phyloP scores from a whole-genome alignment of 2,329 filamentous ascomycete genomes.

The Lasiodiplodia hormozganensis region DNA sequence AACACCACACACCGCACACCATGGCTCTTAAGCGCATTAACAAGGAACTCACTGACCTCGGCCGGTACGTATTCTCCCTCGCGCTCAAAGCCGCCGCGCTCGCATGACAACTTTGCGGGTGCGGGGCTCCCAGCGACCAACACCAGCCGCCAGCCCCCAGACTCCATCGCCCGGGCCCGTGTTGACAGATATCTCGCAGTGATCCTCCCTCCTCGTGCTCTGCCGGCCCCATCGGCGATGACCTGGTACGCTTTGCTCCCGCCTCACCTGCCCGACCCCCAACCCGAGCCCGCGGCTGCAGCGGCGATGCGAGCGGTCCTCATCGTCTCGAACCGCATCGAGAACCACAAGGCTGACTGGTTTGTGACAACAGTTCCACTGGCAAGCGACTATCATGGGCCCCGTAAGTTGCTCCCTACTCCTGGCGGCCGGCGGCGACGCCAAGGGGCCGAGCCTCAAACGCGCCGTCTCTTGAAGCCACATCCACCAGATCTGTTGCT shows the following conservation, averaged over 20 bases:
- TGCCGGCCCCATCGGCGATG: slow-evolving; percentile 94
- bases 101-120: slow-evolving; percentile 45
- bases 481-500: slow-evolving; percentile 34
- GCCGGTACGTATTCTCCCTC: slow-evolving; percentile 66
- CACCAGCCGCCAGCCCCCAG: slow-evolving; percentile 25
- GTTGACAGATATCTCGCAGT: slow-evolving; percentile 61
- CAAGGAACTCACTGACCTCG: slow-evolving; percentile 90
- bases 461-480: slow-evolving; percentile 21
- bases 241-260: slow-evolving; percentile 76
- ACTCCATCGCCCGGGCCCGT: slow-evolving; percentile 27
- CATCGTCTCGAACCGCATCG: slow-evolving; percentile 7
- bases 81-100: slow-evolving; percentile 37
- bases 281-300: slow-evolving; percentile 39
- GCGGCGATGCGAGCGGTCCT: slow-evolving; percentile 34
- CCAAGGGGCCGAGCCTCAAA: slow-evolving; percentile 22
- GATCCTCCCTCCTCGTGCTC: slow-evolving; percentile 99
- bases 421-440: slow-evolving; percentile 29
- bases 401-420: slow-evolving; percentile 72
- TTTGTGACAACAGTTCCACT: slow-evolving; percentile 79
- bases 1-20: slow-evolving; percentile 37
- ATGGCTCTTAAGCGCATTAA: slow-evolving; percentile 96
- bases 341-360: slow-evolving; percentile 13
- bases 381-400: slow-evolving; percentile 99
- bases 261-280: slow-evolving; percentile 26
- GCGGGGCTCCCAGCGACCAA: slow-evolving; percentile 39